Conservation (phyloP, 2,329 filamentous ascomycete genomes). For the Colletotrichum cuscutae region DNA sequence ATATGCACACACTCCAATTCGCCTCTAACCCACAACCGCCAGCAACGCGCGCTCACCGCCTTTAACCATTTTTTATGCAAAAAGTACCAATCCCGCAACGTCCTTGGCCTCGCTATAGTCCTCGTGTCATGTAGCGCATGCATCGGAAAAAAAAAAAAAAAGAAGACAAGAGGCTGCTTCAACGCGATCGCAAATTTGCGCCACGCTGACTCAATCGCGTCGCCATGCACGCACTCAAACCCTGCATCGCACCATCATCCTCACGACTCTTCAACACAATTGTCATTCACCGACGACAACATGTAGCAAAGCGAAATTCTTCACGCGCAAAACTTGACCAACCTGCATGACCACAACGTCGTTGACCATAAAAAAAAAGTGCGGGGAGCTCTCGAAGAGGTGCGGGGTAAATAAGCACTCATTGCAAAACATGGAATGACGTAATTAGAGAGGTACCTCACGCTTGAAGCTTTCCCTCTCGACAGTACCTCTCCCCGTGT, state of each 20-base stretch:
- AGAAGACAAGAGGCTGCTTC: neutral
- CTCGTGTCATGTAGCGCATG: neutral
- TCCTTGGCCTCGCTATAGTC: conserved; percentile 11
- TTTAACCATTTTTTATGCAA: neutral
- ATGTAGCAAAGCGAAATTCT: neutral
- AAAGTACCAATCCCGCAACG: conserved; percentile 27
- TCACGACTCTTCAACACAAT: neutral
- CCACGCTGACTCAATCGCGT: too few species aligned
- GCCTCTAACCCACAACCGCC: neutral
- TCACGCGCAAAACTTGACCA: neutral
- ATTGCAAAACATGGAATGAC: neutral
- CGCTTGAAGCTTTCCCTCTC: neutral
- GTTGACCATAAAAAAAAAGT: too few species aligned
- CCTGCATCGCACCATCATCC: neutral
- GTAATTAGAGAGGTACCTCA: neutral
- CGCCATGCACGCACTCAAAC: neutral
- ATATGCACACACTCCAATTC: neutral
- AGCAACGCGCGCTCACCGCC: conserved; percentile 19
- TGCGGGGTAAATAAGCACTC: neutral
- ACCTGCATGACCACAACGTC: too few species aligned
- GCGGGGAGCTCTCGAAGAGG: neutral
- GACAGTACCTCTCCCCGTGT: too few species aligned
- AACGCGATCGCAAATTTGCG: neutral
- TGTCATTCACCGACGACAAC: too few species aligned
- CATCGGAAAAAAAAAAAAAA: neutral